Percentiles rank a stretch among this genome's conserved stretches.
These are phyloP conservation scores for Trichomonascaceae sp. DNA, from an alignment of 1,139 yeast species.

Conservation along the genomic window DNA sequence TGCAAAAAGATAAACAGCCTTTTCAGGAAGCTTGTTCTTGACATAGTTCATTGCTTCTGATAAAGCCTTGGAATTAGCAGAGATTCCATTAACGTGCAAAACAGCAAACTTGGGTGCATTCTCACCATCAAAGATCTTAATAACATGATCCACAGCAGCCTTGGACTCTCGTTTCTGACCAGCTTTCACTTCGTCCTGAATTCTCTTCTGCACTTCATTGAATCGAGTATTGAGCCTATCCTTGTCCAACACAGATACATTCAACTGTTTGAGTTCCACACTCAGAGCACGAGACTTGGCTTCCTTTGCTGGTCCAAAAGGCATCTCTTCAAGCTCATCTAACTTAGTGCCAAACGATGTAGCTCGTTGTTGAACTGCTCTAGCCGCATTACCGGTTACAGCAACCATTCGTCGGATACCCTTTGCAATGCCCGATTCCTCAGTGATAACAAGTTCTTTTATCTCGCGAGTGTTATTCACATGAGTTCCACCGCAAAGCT, in stretches of 20 bases:
- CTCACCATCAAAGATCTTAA: conserved; percentile 53
- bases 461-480: conserved; percentile 89
- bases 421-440: conserved; percentile 97
- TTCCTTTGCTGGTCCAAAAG: conserved; percentile 66
- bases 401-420: conserved; percentile 98
- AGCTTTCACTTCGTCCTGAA: conserved; percentile 80
- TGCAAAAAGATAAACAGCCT: conserved; percentile 76
- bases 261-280: conserved; percentile 72
- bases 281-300: conserved; percentile 74
- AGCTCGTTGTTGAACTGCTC: conserved; percentile 81
- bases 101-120: conserved; percentile 52
- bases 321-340: conserved; percentile 46
- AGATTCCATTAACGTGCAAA: conserved; percentile 52
- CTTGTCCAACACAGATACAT: conserved; percentile 78
- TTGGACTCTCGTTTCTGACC: conserved; percentile 85
- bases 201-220: conserved; percentile 71
- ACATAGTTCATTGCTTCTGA: conserved; percentile 85
- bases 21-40: conserved; percentile 70
- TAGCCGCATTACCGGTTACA: conserved; percentile 87
- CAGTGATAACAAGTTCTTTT: conserved; percentile 80
- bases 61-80: conserved; percentile 88
- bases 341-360: conserved; percentile 59
- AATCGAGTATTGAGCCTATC: conserved; percentile 68
- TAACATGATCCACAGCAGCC: conserved; percentile 74
- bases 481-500: conserved; percentile 99